These are phyloP conservation scores for Entonaema liquescens DNA, from an alignment of 495 filamentous ascomycete species.

Conservation along the genomic window DNA sequence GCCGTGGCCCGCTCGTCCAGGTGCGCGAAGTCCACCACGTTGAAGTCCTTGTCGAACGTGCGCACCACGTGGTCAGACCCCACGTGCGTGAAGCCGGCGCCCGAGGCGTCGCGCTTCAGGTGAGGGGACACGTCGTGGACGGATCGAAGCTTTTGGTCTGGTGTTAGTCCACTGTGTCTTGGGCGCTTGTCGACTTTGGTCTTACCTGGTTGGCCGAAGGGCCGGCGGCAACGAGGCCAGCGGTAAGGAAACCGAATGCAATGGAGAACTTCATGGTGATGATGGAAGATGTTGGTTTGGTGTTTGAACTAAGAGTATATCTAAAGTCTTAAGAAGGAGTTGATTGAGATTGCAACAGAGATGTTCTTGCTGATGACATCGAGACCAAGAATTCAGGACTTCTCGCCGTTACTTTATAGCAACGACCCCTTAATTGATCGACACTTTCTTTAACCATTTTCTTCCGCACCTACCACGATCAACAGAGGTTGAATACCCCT, in stretches of 20 bases:
- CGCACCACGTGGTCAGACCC: conserved; percentile 37
- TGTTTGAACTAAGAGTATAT: background rate
- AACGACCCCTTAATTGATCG: conserved; percentile 9
- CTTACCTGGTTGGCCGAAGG: conserved; percentile 30
- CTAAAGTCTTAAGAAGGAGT: background rate
- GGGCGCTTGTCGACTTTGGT: background rate
- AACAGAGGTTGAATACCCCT: conserved; percentile 10
- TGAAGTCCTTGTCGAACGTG: conserved; percentile 29
- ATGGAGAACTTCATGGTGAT: conserved; percentile 29
- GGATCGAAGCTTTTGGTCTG: conserved; percentile 8
- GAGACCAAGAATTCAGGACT: background rate
- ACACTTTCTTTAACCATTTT: background rate
- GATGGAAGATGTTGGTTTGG: background rate
- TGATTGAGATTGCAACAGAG: background rate
- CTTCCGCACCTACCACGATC: background rate
- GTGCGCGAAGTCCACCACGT: conserved; percentile 31
- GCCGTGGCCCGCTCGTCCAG: conserved; percentile 7
- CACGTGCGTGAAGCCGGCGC: conserved; percentile 33
- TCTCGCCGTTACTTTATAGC: conserved; percentile 18
- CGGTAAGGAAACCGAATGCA: conserved; percentile 10
- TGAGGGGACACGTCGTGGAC: conserved; percentile 19
- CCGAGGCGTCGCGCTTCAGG: conserved; percentile 25
- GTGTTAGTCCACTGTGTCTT: conserved; percentile 13
- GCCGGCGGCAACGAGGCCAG: conserved; percentile 13
- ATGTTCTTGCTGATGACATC: background rate